Evolutionary conservation across 108 stramenopile species (phyloP).

Genomic region (Pseudonitzschia multistriata): DNA sequence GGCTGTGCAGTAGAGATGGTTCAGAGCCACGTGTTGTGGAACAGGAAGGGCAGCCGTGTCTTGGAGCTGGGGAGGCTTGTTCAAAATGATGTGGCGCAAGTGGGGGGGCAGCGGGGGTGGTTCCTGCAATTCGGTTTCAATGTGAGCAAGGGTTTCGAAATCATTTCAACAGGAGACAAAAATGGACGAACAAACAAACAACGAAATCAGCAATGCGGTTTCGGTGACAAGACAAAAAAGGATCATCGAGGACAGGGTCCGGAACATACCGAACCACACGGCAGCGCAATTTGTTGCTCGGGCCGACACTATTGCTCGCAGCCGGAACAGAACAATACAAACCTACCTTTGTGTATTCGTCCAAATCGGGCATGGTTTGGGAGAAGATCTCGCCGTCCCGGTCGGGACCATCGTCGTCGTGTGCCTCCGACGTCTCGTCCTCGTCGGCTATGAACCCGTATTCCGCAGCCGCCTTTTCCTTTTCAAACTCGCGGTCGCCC

Average conservation of each 20-base stretch:
- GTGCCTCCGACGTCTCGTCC: constrained; percentile 1
- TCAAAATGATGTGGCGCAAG: constrained; percentile 97
- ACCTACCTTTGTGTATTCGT: constrained; percentile 91
- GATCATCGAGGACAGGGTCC: not conserved
- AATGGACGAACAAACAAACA: not conserved
- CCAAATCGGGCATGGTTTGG: constrained; percentile 91
- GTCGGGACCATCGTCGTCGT: constrained; percentile 42
- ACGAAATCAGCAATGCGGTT: not conserved
- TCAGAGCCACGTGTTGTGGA: constrained; percentile 97
- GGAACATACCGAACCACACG: not conserved
- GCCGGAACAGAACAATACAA: not conserved
- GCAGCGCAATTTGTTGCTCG: not conserved
- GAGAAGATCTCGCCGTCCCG: constrained; percentile 86
- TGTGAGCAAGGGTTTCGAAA: not conserved
- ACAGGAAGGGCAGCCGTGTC: constrained; percentile 93
- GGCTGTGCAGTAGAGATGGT: constrained; percentile 99
- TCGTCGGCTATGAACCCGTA: constrained; percentile 49
- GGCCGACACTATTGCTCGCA: not conserved
- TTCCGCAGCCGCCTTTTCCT: constrained; percentile 72
- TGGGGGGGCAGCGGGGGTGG: constrained; percentile 99
- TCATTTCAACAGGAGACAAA: not conserved
- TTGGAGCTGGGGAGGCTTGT: constrained; percentile 88
- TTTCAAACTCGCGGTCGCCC: constrained; percentile 89
- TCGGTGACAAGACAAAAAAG: too few relatives aligned
- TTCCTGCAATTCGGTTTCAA: constrained; percentile 49